Evolutionary conservation across 176 grass and related monocot species (phyloP), one percentile per base, ranked within the genome.

Genomic region (Metroxylon sagu): DNA sequence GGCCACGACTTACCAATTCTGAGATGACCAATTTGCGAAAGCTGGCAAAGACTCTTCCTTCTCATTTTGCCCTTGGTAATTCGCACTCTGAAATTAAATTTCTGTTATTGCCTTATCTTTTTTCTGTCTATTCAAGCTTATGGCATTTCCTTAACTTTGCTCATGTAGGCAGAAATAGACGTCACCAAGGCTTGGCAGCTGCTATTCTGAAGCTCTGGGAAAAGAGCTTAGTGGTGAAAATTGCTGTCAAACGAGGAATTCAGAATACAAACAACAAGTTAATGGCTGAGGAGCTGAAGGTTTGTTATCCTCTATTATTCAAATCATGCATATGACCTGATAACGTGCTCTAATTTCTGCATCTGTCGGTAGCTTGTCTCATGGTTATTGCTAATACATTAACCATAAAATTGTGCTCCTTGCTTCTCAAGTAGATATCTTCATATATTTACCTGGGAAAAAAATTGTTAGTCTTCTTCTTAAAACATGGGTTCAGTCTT

Each of bases 211-310:
- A 92, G 70, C 81, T 97, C 55, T 97, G 93, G 93, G 87, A 98
- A 72, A 92, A 85, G 66, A 92, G 87, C 71, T 71, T 90, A 52
- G 84, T 98, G 16, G 93, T 84, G 60, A 98, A 98, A 82, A 98
- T 98, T 48, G 76, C 93, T 68, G 78, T 98, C 54, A 98, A 98
- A 71, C 80, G 81, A 49, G 87, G 87, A 60, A 80, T 98, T 62
- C 87, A 98, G 65, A 90, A 91, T 70, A 92, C 93, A 48, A 98
- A 88, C 56, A 98, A 90, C 28, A 87, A 92, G 28, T 56, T 87
- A 52, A 98, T 98, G 87, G 76, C 93, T 30, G 93, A 98, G 68
- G 87, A 98, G 66, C 70, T 97, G 74, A 98, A 92, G 81, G 93
- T 98, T 80, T 43, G 35, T 43, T 43, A 43, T 43, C 14, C 35